Evolutionary conservation across 2,329 filamentous ascomycete species (phyloP).

Genomic region (Drechslerella dactyloides): DNA sequence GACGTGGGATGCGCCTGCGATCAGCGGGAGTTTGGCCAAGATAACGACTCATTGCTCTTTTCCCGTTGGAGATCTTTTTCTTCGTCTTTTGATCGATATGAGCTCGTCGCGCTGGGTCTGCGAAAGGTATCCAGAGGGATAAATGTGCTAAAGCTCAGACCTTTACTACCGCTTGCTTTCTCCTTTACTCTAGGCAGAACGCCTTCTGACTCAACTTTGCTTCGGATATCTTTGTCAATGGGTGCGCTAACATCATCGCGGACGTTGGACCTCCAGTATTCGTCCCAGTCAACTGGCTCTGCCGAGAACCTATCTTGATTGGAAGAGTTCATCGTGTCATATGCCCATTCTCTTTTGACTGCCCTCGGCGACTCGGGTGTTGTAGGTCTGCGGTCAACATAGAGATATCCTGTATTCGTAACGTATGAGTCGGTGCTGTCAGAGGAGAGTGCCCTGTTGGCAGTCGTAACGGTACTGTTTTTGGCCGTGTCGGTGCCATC

Average conservation of each 20-base stretch:
- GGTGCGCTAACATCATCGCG: constrained; percentile 43
- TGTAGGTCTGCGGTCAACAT: constrained; percentile 10
- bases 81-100: constrained; percentile 39
- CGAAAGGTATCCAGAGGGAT: constrained; percentile 48
- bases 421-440: constrained; percentile 43
- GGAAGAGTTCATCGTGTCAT: constrained; percentile 43
- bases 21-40: constrained; percentile 8
- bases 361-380: constrained; percentile 39
- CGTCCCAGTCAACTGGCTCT: constrained; percentile 42
- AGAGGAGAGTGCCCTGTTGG: constrained; percentile 36
- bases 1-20: too few species aligned
- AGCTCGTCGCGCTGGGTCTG: constrained; percentile 38
- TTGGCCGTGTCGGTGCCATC: constrained; percentile 38
- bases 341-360: constrained; percentile 39
- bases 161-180: constrained; percentile 19
- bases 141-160: constrained; percentile 43
- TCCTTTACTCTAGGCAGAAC: constrained; percentile 11
- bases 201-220: constrained; percentile 40
- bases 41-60: constrained; percentile 40
- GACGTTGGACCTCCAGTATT: constrained; percentile 39
- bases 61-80: constrained; percentile 37
- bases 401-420: constrained; percentile 41
- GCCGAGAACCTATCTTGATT: constrained; percentile 31
- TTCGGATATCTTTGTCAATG: constrained; percentile 42
- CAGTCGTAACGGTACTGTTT: constrained; percentile 44